Evolutionary conservation across 2,329 filamentous ascomycete species (phyloP), one percentile per base, ranked within the genome.

Genomic region (Fusarium nurragi): DNA sequence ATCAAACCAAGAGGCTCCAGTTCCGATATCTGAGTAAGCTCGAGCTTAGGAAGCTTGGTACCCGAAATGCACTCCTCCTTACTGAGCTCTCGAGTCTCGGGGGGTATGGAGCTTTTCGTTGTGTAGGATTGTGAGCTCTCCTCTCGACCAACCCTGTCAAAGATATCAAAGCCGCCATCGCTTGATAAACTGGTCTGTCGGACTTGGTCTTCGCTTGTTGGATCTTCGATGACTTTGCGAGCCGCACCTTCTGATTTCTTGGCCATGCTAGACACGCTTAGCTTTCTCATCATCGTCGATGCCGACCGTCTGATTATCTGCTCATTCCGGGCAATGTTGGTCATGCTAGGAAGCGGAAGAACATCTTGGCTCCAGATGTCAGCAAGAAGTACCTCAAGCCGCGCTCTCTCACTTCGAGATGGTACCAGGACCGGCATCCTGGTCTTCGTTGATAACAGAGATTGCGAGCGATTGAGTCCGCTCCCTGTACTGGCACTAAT

Each of bases 301-400:
- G 93, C 91, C n/a, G 90, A 93, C 37, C 86, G 87, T 47, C 91
- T 85, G 43, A 95, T 89, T 5, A 92, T 80, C 71, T 91, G 87
- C 69, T 97, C 87, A 69, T 90, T 79, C 79, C 87, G 76, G 75
- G 86, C 76, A 79, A 88, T 76, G 77, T 76, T 82, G 28, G 85
- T 86, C 86, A 97, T 94, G 2, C 93, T 93, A 16, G 94, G 93
- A 73, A 90, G 95, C 1, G 93, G 93, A 38, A 97, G 78, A 18
- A 87, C 77, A 54, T 96, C 91, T 47, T 89, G 88, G 14, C 91
- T 96, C 90, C 94, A 97, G 3, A 97, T 87, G 65, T 97, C 92
- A 16, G 86, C 81, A 21, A 97, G 80, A 18, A 89, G 78, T 37
- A 84, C 82, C 74, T 97, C 94, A 4, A 98, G 80, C 12, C 91